Base-by-base conservation (phyloP, 306 rosid genomes). In the Lithocarpus polystachyus region DNA sequence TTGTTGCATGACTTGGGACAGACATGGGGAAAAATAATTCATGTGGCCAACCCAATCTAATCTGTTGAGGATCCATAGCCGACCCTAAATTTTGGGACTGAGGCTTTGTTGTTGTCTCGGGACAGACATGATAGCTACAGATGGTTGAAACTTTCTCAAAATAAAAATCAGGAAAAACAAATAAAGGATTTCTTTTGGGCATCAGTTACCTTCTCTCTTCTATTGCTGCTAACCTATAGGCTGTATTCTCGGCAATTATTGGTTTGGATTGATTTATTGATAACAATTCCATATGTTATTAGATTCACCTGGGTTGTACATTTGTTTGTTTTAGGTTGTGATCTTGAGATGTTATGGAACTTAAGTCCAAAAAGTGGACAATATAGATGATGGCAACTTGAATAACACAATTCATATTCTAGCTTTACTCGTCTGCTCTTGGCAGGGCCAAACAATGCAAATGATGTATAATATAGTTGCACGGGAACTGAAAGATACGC, bases 371-470 rank as follows among this genome's bases (percentile, higher is more conserved):
- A 26, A 14, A 19, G 3, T 35, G 31, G 20, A 24, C 37, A 52
- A 33, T 37, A 23, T 28, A 53, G 28, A 59, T 59, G 26, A 23
- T 59, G 23, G 18, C 48, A 72, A 33, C 35, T 17, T 70, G 26
- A n/a, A 64, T 48, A 13, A 31, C 62, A 31, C 37, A 62, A 52
- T 75, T 81, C 51, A 60, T 56, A 31, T 68, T 77, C 79, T 79
- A 33, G 56, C 81, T 29, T 48, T 67, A 35, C 26, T 4, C 67
- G 24, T 75, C 84, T 88, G 28, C 28, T 77, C 72, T 73, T 67
- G 83, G 70, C 88, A 95, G 98, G 74, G 81, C 61, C 98, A 93
- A 82, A 95, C 99, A 56, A 95, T 93, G 93, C 89, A 91, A 75
- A 83, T 79, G 86, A 95, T 95, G 99, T 95, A 93, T 83, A 77